A percentile compares a stretch with the other conserved stretches of the same genome.
Conservation (phyloP, 1,284 basidiomycete genomes). For the Marasmius fiardii region DNA sequence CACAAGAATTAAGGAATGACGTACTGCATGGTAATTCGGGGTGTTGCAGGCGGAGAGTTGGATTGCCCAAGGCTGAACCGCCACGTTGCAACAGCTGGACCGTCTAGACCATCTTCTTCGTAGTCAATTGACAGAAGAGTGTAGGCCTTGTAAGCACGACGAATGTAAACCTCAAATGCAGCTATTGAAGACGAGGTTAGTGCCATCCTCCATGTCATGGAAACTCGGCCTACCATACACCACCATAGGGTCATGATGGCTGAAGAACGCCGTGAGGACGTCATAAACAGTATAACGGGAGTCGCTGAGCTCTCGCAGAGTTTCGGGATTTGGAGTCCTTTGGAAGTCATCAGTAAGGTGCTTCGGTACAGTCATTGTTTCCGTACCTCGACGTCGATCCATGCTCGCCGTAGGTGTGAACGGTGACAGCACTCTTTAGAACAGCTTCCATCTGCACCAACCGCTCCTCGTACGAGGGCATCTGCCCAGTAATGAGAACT, state of each 20-base stretch:
- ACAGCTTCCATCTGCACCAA: constrained; percentile 93
- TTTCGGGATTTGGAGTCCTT: constrained; percentile 79
- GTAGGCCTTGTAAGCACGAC: constrained; percentile 96
- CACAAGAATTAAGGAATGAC: constrained; percentile 22
- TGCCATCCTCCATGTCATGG: constrained; percentile 2
- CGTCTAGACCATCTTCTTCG: constrained; percentile 83
- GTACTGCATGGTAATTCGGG: constrained; percentile 65
- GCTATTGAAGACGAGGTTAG: constrained; percentile 44
- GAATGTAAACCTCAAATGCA: constrained; percentile 94
- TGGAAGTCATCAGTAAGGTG: constrained; percentile 4
- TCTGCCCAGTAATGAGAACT: constrained; percentile 92
- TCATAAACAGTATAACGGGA: constrained; percentile 97
- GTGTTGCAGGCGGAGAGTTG: constrained; percentile 82
- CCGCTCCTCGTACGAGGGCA: constrained; percentile 97
- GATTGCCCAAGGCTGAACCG: constrained; percentile 90
- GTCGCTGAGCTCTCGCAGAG: constrained; percentile 92
- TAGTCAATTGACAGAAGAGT: constrained; percentile 91
- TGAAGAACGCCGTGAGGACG: constrained; percentile 95
- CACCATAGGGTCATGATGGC: constrained; percentile 81
- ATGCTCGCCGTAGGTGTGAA: constrained; percentile 87
- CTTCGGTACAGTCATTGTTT: background rate
- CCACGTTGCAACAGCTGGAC: constrained; percentile 86
- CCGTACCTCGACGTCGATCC: constrained; percentile 58
- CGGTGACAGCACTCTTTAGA: constrained; percentile 84
- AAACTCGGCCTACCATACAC: constrained; percentile 63